A percentile compares a stretch with the other conserved stretches of the same genome.
These are phyloP conservation scores for Helotiales sp. DNA, from an alignment of 2,329 filamentous ascomycete genomes.

Conservation along the genomic window DNA sequence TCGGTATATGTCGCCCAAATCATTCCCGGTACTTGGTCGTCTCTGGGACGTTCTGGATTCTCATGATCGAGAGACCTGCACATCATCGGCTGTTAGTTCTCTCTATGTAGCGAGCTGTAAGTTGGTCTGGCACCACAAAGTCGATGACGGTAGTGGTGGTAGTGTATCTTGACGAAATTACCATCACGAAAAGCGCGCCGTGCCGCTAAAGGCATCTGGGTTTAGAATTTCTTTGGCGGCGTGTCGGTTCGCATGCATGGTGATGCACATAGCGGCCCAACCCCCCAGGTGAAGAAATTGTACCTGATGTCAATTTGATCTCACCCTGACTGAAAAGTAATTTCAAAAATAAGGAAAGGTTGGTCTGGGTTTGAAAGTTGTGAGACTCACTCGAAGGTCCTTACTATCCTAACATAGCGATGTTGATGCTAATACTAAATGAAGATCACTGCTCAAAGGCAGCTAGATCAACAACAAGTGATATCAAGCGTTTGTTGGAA, in stretches of 20 bases:
- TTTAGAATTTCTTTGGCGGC: slow-evolving; percentile 29
- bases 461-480: neutral
- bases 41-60: neutral
- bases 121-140: neutral
- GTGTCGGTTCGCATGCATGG: slow-evolving; percentile 21
- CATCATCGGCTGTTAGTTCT: neutral
- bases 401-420: neutral
- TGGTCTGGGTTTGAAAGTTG: neutral
- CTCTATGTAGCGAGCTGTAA: neutral
- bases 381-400: neutral
- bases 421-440: neutral
- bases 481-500: neutral
- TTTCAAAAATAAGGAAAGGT: neutral
- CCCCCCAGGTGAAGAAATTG: slow-evolving; percentile 21
- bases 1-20: neutral
- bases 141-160: neutral
- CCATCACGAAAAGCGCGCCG: slow-evolving; percentile 24
- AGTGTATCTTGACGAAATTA: slow-evolving; percentile 17
- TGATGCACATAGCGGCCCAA: slow-evolving; percentile 40
- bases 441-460: neutral
- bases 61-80: neutral
- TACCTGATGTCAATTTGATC: slow-evolving; percentile 35
- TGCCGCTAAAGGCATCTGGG: slow-evolving; percentile 34
- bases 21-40: neutral
- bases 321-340: neutral